Evolutionary conservation across 306 rosid genomes (phyloP).

Genomic region (Citrullus colocynthis): DNA sequence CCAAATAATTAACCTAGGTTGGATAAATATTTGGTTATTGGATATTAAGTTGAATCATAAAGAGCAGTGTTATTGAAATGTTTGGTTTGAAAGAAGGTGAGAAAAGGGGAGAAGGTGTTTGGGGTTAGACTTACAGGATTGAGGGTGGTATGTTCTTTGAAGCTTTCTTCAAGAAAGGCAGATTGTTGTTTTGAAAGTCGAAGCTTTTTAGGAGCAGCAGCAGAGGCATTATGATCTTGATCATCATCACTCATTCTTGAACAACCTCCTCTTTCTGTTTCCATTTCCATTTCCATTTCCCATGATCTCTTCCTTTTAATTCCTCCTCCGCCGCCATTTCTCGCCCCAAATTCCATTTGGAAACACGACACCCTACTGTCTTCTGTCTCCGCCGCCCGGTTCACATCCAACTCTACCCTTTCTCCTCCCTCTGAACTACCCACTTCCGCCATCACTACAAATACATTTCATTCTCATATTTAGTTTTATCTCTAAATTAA

Average conservation of each 20-base stretch:
- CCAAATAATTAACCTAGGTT: too few species aligned
- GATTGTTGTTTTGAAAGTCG: slow-evolving; percentile 85
- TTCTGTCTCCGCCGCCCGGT: slow-evolving; percentile 37
- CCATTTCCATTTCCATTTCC: slow-evolving; percentile 39
- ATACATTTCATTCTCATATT: too few species aligned
- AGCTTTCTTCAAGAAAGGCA: slow-evolving; percentile 80
- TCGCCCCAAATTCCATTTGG: slow-evolving; percentile 48
- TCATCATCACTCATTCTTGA: slow-evolving; percentile 74
- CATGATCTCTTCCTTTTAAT: slow-evolving; percentile 29
- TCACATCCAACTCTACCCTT: slow-evolving; percentile 43
- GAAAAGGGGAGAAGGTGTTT: too few species aligned
- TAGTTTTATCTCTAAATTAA: too few species aligned
- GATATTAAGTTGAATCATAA: too few species aligned
- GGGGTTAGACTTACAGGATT: slow-evolving; percentile 51
- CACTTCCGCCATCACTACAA: slow-evolving; percentile 31
- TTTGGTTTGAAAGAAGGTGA: too few species aligned
- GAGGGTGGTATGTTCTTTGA: slow-evolving; percentile 88
- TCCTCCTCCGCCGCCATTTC: slow-evolving; percentile 20
- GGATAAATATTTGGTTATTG: too few species aligned
- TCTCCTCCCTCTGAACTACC: slow-evolving; percentile 29
- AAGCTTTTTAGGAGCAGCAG: slow-evolving; percentile 60
- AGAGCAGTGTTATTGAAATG: too few species aligned
- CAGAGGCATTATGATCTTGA: slow-evolving; percentile 27
- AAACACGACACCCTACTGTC: slow-evolving; percentile 59
- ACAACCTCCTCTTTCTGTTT: slow-evolving; percentile 21